Conservation (phyloP, 2,329 filamentous ascomycete genomes). For the Trichoderma gracile region DNA sequence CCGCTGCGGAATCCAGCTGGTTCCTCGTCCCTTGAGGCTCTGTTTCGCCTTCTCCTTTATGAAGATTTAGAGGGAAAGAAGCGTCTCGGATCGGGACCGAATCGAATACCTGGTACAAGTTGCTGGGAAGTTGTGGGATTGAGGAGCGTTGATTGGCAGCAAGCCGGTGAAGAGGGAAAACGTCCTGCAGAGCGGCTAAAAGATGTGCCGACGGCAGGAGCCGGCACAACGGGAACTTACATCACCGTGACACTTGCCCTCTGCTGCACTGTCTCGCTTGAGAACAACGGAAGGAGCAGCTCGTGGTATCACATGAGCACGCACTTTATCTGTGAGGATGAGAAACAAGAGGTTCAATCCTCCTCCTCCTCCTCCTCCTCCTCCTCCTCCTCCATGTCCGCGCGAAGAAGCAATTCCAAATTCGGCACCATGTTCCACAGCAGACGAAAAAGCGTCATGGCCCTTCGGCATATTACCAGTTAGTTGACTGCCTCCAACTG, state of each 20-base stretch:
- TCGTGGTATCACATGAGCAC: background rate
- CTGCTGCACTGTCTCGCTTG: background rate
- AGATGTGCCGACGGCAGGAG: background rate
- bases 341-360: too few species aligned
- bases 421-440: too few species aligned
- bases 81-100: background rate
- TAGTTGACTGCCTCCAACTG: too few species aligned
- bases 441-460: too few species aligned
- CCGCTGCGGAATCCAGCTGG: background rate
- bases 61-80: background rate
- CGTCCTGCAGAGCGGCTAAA: background rate
- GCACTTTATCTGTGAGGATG: background rate
- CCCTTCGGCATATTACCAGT: too few species aligned
- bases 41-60: background rate
- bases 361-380: too few species aligned
- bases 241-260: slow-evolving; percentile 8
- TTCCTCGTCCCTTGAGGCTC: background rate
- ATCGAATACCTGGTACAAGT: background rate
- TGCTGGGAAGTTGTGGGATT: background rate
- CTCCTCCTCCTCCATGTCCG: too few species aligned
- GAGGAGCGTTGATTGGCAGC: slow-evolving; percentile 13
- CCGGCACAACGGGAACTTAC: background rate
- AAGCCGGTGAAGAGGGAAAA: background rate
- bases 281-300: background rate
- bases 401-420: background rate